These are phyloP conservation scores for Cyamopsis tetragonoloba DNA, from an alignment of 306 rosid species.

Conservation along the genomic window DNA sequence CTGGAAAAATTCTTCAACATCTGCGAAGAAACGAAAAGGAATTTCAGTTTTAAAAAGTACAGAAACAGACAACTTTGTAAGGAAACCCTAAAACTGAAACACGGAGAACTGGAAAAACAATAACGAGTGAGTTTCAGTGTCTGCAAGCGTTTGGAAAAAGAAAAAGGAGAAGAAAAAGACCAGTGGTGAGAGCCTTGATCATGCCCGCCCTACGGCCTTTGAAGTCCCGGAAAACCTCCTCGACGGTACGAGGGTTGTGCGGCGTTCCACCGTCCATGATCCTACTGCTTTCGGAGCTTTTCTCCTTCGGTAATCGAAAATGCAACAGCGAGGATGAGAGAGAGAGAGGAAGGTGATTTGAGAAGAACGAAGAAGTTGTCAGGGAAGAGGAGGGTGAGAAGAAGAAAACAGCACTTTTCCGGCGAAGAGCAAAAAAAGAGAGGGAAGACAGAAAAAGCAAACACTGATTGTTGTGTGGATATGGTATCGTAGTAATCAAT, in stretches of 20 bases:
- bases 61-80: neutral
- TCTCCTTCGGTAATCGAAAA: neutral
- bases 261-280: slow-evolving; percentile 50
- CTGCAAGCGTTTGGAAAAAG: neutral
- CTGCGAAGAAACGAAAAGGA: slow-evolving; percentile 27
- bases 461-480: neutral
- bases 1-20: slow-evolving; percentile 50
- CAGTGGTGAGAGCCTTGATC: slow-evolving; percentile 63
- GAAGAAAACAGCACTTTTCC: neutral
- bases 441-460: neutral
- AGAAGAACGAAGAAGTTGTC: neutral
- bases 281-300: slow-evolving; percentile 4
- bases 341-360: neutral
- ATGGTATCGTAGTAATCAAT: neutral
- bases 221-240: slow-evolving; percentile 63
- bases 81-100: neutral
- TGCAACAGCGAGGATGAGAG: neutral
- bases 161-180: slow-evolving; percentile 26
- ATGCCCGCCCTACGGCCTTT: slow-evolving; percentile 58
- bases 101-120: neutral
- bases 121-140: neutral
- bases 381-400: neutral
- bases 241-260: slow-evolving; percentile 52
- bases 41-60: neutral
- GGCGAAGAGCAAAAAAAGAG: neutral